These are phyloP conservation scores for Eutrema yunnanense DNA, from an alignment of 345 rosid species.

Conservation along the genomic window DNA sequence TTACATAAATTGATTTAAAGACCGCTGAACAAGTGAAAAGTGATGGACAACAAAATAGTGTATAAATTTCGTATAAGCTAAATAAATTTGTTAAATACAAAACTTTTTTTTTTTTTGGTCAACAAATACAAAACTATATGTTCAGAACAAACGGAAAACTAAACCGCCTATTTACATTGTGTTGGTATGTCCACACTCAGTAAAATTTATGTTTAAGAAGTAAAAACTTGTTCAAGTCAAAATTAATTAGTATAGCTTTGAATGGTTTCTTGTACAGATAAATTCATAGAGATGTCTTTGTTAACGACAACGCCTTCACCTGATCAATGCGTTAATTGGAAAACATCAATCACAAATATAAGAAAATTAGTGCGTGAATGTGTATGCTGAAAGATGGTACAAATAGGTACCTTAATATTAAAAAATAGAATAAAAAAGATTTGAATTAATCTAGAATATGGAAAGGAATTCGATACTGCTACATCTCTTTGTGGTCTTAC, in stretches of 20 bases:
- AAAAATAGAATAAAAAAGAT: neutral
- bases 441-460: constrained; percentile 1
- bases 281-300: neutral
- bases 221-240: neutral
- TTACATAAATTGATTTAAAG: neutral
- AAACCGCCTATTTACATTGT: neutral
- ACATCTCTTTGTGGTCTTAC: constrained; percentile 12
- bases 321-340: neutral
- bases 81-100: too few relatives aligned
- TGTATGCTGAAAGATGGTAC: neutral
- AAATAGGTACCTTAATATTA: neutral
- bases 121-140: too few relatives aligned
- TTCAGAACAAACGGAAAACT: neutral
- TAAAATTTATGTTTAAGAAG: neutral
- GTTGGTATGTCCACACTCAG: neutral
- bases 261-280: neutral
- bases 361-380: neutral
- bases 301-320: neutral
- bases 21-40: neutral
- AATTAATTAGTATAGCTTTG: neutral
- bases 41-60: neutral
- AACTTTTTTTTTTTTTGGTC: too few relatives aligned
- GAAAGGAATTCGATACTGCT: constrained; percentile 16
- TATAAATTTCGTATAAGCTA: neutral
- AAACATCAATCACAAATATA: neutral